Evolutionary conservation across 176 grass and related monocot genomes (phyloP), one percentile per base, ranked within the genome.

Genomic region (Dactylis glomerata): DNA sequence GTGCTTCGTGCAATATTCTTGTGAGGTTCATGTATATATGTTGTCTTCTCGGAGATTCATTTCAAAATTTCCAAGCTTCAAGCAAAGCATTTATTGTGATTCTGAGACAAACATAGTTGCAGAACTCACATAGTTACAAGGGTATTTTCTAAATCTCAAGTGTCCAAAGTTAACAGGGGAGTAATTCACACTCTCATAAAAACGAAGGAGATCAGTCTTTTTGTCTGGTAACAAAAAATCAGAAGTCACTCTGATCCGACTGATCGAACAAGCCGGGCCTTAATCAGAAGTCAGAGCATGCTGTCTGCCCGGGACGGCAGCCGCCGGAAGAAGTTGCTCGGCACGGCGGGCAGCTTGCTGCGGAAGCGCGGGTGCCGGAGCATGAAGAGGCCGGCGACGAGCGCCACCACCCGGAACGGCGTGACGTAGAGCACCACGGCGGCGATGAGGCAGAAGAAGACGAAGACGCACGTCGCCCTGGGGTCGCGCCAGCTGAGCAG

Each of bases 341-440:
- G 92, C 85, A 97, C 91, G 8, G 95, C 26, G 0, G 95, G 95
- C 45, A 95, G 84, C 87, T 62, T 86, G 90, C 79, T 93, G 41
- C 95, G 76, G 85, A 97, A 97, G 28, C 95, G 82, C 4, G 95
- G 95, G 85, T 97, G 95, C 2, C 95, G 86, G 52, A 97, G 88
- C 62, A 93, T 28, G 81, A 88, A 95, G 0, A 97, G 87, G 14
- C 95, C 95, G 12, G 85, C 74, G 22, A 95, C 80, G 37, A 97
- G 90, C 41, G 91, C 91, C 54, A 95, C 90, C 3, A 93, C 85
- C 38, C 87, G 27, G 89, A 97, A 94, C 19, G 95, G 95, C 64
- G 88, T 94, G 44, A 95, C 87, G 49, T 95, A 97, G 74, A 97
- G 92, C 78, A 79, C 86, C 20, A 97, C 67, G 0, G 95, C 90